These are phyloP conservation scores for Apophysomyces ossiformis DNA, from an alignment of 371 early-diverging fungal species.

Conservation along the genomic window DNA sequence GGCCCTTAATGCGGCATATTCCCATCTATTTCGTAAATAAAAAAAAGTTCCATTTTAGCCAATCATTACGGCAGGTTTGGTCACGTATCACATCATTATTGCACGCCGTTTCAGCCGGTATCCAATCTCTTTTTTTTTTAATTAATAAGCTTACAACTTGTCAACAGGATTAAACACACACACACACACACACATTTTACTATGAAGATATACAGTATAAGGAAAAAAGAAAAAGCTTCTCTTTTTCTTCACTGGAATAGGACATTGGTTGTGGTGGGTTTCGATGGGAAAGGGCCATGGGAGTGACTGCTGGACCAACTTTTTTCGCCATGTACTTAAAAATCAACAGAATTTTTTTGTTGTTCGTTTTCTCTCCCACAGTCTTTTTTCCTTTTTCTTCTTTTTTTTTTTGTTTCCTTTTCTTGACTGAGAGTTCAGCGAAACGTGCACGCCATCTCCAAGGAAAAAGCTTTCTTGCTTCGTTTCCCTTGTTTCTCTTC, in stretches of 20 bases:
- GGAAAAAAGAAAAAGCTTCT: no score
- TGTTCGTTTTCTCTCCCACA: not conserved
- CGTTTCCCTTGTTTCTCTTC: conserved; percentile 7
- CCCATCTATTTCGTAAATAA: not conserved
- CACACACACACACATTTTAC: no score
- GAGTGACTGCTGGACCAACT: not conserved
- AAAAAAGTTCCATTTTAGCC: not conserved
- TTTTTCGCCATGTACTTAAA: conserved; percentile 8
- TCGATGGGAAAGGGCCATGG: not conserved
- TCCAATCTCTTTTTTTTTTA: no score
- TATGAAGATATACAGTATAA: no score
- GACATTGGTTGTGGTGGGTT: no score
- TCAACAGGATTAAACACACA: no score
- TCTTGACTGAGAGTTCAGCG: conserved; percentile 3
- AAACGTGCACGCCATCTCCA: no score
- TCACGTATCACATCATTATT: not conserved
- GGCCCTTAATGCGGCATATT: no score
- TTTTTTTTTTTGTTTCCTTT: conserved; percentile 22
- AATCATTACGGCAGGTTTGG: conserved; percentile 7
- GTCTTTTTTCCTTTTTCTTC: conserved; percentile 16
- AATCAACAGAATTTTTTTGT: conserved; percentile 15
- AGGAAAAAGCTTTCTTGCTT: conserved; percentile 14
- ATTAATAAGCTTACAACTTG: no score
- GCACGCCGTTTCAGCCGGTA: no score
- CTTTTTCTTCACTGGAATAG: no score